phyloP scores from a whole-genome alignment of 139 green algal genomes.

The Coelastrella sp. region DNA sequence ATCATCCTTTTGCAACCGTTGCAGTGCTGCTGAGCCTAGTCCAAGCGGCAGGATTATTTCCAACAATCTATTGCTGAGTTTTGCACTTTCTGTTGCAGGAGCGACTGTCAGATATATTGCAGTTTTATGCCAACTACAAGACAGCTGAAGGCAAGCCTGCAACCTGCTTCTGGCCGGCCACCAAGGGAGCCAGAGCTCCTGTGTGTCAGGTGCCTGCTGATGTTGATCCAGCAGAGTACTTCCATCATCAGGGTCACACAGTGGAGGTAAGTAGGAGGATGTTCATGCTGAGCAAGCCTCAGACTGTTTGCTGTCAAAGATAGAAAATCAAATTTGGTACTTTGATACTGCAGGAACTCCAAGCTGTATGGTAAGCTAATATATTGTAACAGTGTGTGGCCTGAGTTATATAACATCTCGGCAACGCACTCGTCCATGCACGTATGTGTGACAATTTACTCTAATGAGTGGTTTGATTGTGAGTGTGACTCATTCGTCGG shows the following conservation, averaged over 20 bases:
- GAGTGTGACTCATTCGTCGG: too few relatives aligned
- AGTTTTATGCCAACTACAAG: conserved; percentile 42
- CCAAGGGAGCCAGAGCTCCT: not conserved
- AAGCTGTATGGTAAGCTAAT: not conserved
- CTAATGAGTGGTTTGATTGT: too few relatives aligned
- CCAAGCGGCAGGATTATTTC: too few relatives aligned
- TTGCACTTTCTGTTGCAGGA: not conserved
- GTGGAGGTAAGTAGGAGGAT: not conserved
- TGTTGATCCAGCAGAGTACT: not conserved
- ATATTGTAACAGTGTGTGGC: not conserved
- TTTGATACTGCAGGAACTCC: not conserved
- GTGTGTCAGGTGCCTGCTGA: not conserved
- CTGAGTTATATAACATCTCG: not conserved
- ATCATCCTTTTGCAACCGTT: too few relatives aligned
- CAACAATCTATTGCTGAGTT: too few relatives aligned
- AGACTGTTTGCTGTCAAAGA: not conserved
- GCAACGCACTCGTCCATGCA: not conserved
- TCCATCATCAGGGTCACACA: not conserved
- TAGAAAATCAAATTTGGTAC: not conserved
- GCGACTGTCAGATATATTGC: not conserved
- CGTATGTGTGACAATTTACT: not conserved
- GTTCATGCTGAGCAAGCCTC: not conserved
- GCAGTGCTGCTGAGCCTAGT: too few relatives aligned
- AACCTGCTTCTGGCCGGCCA: conserved; percentile 1
- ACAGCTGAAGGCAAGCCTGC: conserved; percentile 14